phyloP scores from a whole-genome alignment of 148 eudicot genomes.

The Heliamphora exappendiculata region DNA sequence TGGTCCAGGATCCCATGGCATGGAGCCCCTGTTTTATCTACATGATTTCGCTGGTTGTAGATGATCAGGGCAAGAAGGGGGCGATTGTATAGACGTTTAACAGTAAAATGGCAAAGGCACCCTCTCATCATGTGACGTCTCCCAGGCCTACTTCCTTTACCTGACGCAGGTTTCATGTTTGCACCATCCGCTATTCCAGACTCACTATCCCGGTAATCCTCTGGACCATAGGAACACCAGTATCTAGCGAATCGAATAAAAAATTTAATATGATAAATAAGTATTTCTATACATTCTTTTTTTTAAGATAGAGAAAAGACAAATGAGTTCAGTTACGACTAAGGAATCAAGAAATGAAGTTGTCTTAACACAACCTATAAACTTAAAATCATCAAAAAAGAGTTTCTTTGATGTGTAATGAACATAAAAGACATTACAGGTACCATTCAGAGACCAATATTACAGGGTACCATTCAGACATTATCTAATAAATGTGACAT shows the following conservation, averaged over 20 bases:
- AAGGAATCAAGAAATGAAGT: not conserved
- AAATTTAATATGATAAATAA: not conserved
- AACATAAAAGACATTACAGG: not conserved
- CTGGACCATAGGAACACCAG: slow-evolving; percentile 37
- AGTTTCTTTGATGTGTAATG: not conserved
- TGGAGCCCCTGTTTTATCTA: slow-evolving; percentile 24
- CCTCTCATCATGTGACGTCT: slow-evolving; percentile 35
- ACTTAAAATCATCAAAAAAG: not conserved
- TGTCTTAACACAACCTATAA: not conserved
- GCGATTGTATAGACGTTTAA: slow-evolving; percentile 29
- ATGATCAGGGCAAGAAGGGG: slow-evolving; percentile 28
- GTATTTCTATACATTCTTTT: not conserved
- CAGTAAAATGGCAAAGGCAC: slow-evolving; percentile 32
- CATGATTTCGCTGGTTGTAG: slow-evolving; percentile 29
- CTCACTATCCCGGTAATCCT: slow-evolving; percentile 24
- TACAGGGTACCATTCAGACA: slow-evolving; percentile 5
- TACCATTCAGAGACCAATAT: slow-evolving; percentile 1
- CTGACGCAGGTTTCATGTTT: slow-evolving; percentile 24
- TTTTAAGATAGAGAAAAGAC: not conserved
- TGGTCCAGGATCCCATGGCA: slow-evolving; percentile 29
- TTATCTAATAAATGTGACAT: not conserved
- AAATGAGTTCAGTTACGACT: not conserved
- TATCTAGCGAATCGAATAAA: slow-evolving; percentile 16
- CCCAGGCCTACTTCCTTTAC: slow-evolving; percentile 31
- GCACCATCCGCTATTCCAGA: slow-evolving; percentile 17